Base-by-base conservation (phyloP, 208 protist genomes). In the Trichomonas tenax region DNA sequence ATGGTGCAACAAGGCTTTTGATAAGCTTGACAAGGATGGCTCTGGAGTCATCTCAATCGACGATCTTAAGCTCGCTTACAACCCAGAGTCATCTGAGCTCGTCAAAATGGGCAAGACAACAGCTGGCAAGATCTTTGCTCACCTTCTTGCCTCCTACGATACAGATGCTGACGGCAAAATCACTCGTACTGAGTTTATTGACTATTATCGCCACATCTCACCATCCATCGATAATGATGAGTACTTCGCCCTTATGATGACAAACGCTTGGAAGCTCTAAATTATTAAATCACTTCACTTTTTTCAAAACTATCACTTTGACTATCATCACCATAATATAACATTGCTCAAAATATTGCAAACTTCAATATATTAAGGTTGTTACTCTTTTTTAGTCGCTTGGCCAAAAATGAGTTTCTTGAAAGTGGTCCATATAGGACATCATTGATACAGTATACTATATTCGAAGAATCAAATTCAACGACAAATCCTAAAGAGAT, bases 241-340 rank as follows among this genome's bases (percentile, higher is more conserved):
- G 31, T 89, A 89, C 40, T 89, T 89, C 40, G 82, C 40, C 36
- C 14, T n/a, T 23, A 89, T 89, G 82, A 89, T 89, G 82, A 89
- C 23, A 89, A 89, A 46, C 41, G 82, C 82, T n/a, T 89, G 82
- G 82, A 89, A 89, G 36, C 82, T 89, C 40, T 89, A 89, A 89
- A 46, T 36, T 41, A 84, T 84, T 84, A 82, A 82, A 82, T 51
- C 46, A 51, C 46, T 14, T 51, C 46, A 51, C 14, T 51, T 51
- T 51, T 51, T 51, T 51, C 46, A 51, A 15, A 51, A 51, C 46
- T 51, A 51, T 51, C 3, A 51, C 14, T 15, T 51, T n/a, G n/a
- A n/a, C n/a, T n/a, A n/a, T n/a, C n/a, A n/a, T n/a, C n/a, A n/a
- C n/a, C n/a, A n/a, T n/a, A n/a, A n/a, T n/a, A n/a, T n/a, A n/a